phyloP scores from a whole-genome alignment of 768 basidiomycete genomes.

The Suillus decipiens region DNA sequence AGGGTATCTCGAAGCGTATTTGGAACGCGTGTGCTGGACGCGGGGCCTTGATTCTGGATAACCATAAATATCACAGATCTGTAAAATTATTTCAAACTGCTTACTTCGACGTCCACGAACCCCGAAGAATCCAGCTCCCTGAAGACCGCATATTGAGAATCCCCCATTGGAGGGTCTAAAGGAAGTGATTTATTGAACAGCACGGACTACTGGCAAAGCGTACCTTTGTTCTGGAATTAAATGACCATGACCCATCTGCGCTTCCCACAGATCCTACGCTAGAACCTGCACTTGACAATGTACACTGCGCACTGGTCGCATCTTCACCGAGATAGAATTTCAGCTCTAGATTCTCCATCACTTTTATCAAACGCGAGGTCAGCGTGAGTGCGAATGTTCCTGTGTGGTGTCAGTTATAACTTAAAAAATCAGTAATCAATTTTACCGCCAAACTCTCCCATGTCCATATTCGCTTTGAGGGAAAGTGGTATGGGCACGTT shows the following conservation, averaged over 20 bases:
- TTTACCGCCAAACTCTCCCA: conserved; percentile 35
- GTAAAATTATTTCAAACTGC: conserved; percentile 23
- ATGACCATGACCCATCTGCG: conserved; percentile 73
- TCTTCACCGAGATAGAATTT: conserved; percentile 77
- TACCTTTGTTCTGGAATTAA: conserved; percentile 70
- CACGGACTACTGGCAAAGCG: conserved; percentile 9
- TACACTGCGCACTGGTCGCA: conserved; percentile 72
- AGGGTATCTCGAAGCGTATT: conserved; percentile 67
- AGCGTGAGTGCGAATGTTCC: conserved; percentile 64
- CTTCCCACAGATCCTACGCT: conserved; percentile 41
- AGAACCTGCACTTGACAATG: conserved; percentile 57
- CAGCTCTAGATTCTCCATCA: conserved; percentile 71
- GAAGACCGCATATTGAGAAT: conserved; percentile 68
- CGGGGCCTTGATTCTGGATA: conserved; percentile 40
- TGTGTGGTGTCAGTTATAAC: conserved; percentile 22
- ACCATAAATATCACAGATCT: conserved; percentile 23
- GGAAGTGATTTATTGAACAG: not conserved
- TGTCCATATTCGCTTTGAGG: conserved; percentile 44
- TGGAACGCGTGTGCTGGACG: conserved; percentile 78
- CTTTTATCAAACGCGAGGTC: conserved; percentile 61
- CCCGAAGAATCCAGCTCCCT: conserved; percentile 70
- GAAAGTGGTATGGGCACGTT: conserved; percentile 53
- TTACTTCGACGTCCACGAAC: conserved; percentile 72
- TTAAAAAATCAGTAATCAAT: not conserved
- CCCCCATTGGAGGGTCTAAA: conserved; percentile 78